Percentiles rank a stretch among this genome's conserved stretches.
Evolutionary conservation across 768 basidiomycete species (phyloP).

Genomic region (Russula olivacea): DNA sequence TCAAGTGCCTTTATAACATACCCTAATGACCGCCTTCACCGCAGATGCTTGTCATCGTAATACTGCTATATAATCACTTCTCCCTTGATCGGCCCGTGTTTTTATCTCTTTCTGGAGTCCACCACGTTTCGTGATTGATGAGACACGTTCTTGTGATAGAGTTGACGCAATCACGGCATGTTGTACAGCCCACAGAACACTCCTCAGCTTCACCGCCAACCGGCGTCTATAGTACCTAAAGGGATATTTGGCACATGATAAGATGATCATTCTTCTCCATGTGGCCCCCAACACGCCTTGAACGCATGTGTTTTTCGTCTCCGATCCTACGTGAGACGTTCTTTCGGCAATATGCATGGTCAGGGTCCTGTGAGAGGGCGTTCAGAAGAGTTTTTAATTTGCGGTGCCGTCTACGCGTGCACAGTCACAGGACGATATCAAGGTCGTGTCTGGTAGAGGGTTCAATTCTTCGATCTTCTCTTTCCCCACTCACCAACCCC

Average conservation of each 20-base stretch:
- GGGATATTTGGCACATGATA: slow-evolving; percentile 13
- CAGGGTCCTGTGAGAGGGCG: slow-evolving; percentile 7
- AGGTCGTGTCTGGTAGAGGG: slow-evolving; percentile 8
- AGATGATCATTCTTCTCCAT: slow-evolving; percentile 17
- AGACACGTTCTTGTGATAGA: slow-evolving; percentile 14
- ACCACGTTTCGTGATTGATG: slow-evolving; percentile 9
- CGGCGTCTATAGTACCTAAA: slow-evolving; percentile 14
- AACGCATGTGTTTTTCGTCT: slow-evolving; percentile 19
- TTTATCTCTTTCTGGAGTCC: neutral
- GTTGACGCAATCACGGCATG: slow-evolving; percentile 23
- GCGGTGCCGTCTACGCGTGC: slow-evolving; percentile 19
- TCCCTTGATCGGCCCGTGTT: neutral
- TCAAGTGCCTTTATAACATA: no score
- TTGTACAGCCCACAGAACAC: neutral
- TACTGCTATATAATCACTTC: neutral
- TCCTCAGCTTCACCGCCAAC: slow-evolving; percentile 2
- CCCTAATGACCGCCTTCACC: neutral
- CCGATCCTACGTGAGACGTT: slow-evolving; percentile 1
- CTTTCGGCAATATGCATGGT: slow-evolving; percentile 11
- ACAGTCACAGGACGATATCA: slow-evolving; percentile 15
- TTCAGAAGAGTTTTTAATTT: slow-evolving; percentile 7
- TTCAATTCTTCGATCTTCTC: slow-evolving; percentile 14
- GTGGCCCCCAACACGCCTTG: slow-evolving; percentile 19
- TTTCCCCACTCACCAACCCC: slow-evolving; percentile 4
- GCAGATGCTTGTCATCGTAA: slow-evolving; percentile 7